Base-by-base conservation (phyloP, 805 yeast species). In the Geotrichum ghanense region DNA sequence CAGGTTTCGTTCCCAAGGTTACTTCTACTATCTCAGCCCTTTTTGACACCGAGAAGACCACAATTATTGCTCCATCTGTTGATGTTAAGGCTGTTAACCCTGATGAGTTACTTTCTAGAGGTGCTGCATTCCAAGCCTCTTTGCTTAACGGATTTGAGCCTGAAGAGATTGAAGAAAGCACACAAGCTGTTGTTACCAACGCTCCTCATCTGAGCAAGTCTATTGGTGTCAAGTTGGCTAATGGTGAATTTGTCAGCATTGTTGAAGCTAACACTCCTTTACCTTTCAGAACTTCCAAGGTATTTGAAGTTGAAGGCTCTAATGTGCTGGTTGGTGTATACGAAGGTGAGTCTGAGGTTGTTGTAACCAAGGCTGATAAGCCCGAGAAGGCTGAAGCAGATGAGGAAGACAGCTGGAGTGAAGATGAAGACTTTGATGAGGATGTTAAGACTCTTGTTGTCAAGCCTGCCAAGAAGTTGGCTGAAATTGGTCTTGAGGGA, bases 71-170 rank as follows among this genome's bases (percentile, higher is more conserved):
- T 22, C 95, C 97, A 54, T 69, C 82, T 27, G 45, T 56, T 22
- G 90, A 85, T 64, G 4, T 24, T n/a, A 87, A 86, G 68, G 84
- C 92, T 48, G 63, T 80, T 51, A 78, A 85, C 68, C 97, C 98
- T 50, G 81, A 85, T 61, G 97, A 92, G 71, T 74, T 88, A 60
- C 72, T 83, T 53, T 81, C 95, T 53, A 81, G 94, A 61, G 98
- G 98, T 69, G 94, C 96, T 49, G 96, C 97, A 52, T 75, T 90
- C 63, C 97, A 92, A 74, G 98, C 96, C 45, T 79, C 95, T 34
- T 61, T 78, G 51, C 72, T 90, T 58, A 71, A 83, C 52, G 90
- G 83, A 59, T 71, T 78, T 49, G 94, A 86, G 58, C 92, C 82
- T 60, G 87, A 76, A 45, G 95, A 84, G 52, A 92, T 87, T 67